Percentiles rank a stretch among this genome's conserved stretches.
Conservation (phyloP, 228 moss, liverwort and hornwort species). For the Sphagnum fallax region DNA sequence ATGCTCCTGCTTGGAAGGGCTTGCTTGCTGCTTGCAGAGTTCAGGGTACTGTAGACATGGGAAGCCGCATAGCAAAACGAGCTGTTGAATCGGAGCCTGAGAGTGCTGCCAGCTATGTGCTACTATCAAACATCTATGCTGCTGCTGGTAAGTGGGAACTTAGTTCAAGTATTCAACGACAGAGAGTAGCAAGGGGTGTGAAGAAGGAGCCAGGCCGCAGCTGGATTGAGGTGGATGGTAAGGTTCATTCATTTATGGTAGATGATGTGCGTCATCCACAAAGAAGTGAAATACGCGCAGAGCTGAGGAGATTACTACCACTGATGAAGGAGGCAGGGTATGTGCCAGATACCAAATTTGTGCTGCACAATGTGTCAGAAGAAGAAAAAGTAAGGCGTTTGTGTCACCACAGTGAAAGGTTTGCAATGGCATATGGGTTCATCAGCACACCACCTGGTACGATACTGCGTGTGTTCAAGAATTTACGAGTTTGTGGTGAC, state of each 20-base stretch:
- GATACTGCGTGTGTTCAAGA: not conserved
- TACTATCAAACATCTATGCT: conserved; percentile 1
- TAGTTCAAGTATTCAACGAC: not conserved
- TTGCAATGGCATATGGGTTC: not conserved
- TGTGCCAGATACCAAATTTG: not conserved
- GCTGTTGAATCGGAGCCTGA: not conserved
- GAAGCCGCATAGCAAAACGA: not conserved
- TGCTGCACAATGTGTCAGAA: not conserved
- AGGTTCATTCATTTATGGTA: not conserved
- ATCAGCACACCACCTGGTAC: not conserved
- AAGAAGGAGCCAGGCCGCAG: not conserved
- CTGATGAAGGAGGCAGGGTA: not conserved
- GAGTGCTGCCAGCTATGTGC: not conserved
- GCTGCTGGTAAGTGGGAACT: conserved; percentile 1
- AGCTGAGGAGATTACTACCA: not conserved
- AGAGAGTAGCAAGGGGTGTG: not conserved
- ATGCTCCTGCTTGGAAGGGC: not conserved
- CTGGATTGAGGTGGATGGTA: conserved; percentile 1
- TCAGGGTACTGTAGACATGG: not conserved
- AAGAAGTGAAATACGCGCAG: not conserved
- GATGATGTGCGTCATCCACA: not conserved
- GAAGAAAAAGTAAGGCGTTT: not conserved
- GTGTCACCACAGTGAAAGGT: not conserved
- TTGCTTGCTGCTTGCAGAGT: conserved; percentile 1
- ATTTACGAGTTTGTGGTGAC: not conserved